Evolutionary conservation across 768 basidiomycete genomes (phyloP), one percentile per base, ranked within the genome.

Genomic region (Tricholomella constricta): DNA sequence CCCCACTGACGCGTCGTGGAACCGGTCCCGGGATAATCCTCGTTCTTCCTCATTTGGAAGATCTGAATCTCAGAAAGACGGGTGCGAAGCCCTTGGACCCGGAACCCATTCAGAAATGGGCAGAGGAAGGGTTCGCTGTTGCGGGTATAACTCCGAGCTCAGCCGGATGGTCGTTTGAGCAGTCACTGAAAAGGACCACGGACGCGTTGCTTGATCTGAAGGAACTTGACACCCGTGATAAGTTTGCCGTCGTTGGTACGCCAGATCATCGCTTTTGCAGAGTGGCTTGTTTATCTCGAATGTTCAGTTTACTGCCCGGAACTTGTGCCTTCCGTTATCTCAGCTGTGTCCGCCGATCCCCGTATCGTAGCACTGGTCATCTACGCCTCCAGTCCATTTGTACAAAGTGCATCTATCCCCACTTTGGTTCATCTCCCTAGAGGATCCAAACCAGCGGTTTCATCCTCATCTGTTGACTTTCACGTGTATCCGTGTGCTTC

Each of bases 51-150:
- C 53, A 60, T 23, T 22, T 60, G 9, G 61, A 66, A 17, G 54
- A 65, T 37, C 52, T 72, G 20, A 57, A 58, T 15, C 56, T 57
- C 15, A 61, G 64, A 36, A 61, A 53, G 20, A 51, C 59, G 1
- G 54, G 54, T 4, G 45, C 55, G 4, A 69, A 69, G 50, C 65
- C 73, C 4, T 67, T 80, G 14, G 78, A 81, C 62, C 79, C 80
- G 2, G 74, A 74, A 48, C 80, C 80, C 17, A 59, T 75, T 1
- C 69, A 69, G 59, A 82, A 81, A 66, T 81, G 79, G 78, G 78
- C 79, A 25, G 78, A 81, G 59, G 79, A 82, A 61, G 79, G 80
- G 0, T 82, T 78, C 51, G 73, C 74, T 5, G 78, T 80, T 2
- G 70, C 72, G 12, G 76, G 70, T 14, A 60, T 77, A 27, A 69